Base-by-base conservation (phyloP, 805 yeast genomes). In the Lipomyces kockii region DNA sequence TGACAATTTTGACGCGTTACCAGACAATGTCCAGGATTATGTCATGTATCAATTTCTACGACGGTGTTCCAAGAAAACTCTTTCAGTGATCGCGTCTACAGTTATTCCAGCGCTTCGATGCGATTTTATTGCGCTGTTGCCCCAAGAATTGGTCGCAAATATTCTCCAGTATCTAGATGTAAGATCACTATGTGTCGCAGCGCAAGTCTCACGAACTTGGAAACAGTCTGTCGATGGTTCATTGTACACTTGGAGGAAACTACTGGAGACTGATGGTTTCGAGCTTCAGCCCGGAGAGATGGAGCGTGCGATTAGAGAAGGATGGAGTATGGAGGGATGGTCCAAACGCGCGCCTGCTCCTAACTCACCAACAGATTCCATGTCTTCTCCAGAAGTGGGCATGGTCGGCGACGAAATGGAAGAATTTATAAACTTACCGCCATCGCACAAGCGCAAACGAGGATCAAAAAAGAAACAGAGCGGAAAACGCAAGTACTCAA, bases 131-230 rank as follows among this genome's bases (percentile, higher is more conserved):
- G 76, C 86, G 12, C 79, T 84, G 58, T 79, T 95, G 37, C 99
- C 99, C 0, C 74, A 85, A 0, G 98, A 95, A 75, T 81, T 95
- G 11, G 79, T 91, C 1, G 80, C 85, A 71, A 84, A 86, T 58
- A 87, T 95, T 9, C 80, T 95, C 62, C 79, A 84, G 2, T 83
- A 85, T 66, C 80, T 94, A 65, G 93, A 91, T 74, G 83, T 84
- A 70, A 74, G 80, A 56, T 85, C 93, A 2, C 81, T 95, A 29
- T 80, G 87, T 49, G 81, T 83, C 9, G 84, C 89, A 14, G 80
- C 91, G 2, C 80, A 81, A 66, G 97, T 92, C 1, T 89, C 89
- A 63, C 83, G 80, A 59, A 79, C 80, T 62, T 95, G 98, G 98
- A 82, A 84, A 69, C 76, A 79, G 32, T 79, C 90, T n/a, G 84